phyloP scores from a whole-genome alignment of 805 yeast species.

The Metschnikowia gruessii region DNA sequence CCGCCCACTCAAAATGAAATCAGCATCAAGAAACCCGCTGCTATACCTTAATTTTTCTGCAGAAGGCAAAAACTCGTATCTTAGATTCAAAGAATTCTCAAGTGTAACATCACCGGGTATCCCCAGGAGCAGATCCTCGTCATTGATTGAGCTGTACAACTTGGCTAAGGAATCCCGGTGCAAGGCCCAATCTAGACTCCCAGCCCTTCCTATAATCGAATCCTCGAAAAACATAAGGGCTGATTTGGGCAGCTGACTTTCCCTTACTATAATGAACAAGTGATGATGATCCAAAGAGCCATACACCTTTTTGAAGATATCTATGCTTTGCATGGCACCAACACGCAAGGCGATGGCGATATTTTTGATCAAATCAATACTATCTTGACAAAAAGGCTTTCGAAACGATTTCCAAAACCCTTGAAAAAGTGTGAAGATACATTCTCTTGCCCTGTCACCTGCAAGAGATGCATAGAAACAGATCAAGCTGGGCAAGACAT shows the following conservation, averaged over 20 bases:
- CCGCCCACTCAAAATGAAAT: conserved; percentile 17
- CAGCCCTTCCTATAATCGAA: conserved; percentile 8
- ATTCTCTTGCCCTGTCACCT: conserved; percentile 9
- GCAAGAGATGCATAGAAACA: conserved; percentile 23
- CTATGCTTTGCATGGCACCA: conserved; percentile 33
- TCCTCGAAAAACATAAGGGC: conserved; percentile 52
- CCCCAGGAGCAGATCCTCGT: conserved; percentile 63
- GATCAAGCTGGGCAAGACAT: conserved; percentile 26
- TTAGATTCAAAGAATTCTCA: conserved; percentile 45
- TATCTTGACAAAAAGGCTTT: conserved; percentile 2
- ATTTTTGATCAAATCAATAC: conserved; percentile 21
- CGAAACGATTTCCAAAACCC: conserved; percentile 5
- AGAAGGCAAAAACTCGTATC: conserved; percentile 29
- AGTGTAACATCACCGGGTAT: conserved; percentile 58
- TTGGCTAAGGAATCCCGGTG: conserved; percentile 11
- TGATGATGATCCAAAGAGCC: conserved; percentile 26
- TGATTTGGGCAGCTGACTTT: conserved; percentile 36
- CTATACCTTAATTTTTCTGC: conserved; percentile 48
- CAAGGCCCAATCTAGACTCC: conserved; percentile 1
- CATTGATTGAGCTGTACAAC: conserved; percentile 55
- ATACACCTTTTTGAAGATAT: conserved; percentile 29
- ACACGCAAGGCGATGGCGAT: conserved; percentile 36
- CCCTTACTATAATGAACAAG: conserved; percentile 32
- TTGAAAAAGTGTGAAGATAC: background rate
- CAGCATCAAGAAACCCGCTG: conserved; percentile 55